Evolutionary conservation across 78 protist genomes (phyloP).

Genomic region (Dictyostelium firmibasis): DNA sequence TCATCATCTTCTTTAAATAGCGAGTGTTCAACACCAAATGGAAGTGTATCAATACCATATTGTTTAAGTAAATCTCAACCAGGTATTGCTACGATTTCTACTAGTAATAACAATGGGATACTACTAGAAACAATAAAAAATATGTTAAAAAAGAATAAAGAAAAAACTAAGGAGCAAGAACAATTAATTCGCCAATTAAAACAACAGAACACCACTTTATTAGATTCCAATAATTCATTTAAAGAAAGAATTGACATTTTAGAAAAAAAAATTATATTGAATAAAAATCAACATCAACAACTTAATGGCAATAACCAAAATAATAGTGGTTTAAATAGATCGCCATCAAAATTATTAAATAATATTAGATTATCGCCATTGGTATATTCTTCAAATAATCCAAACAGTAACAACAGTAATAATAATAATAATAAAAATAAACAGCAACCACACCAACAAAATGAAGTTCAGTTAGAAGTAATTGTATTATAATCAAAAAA

Average conservation of each 20-base stretch:
- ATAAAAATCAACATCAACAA: not conserved
- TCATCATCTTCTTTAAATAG: not conserved
- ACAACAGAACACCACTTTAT: not conserved
- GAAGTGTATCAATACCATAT: not conserved
- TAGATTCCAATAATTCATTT: slow-evolving; percentile 2
- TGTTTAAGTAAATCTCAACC: not conserved
- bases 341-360: not conserved
- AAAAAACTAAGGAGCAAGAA: not conserved
- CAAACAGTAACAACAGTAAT: not conserved
- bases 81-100: not conserved
- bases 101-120: not conserved
- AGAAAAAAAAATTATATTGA: not conserved
- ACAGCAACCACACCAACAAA: not conserved
- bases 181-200: not conserved
- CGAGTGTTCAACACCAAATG: not conserved
- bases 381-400: not conserved
- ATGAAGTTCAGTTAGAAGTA: not conserved
- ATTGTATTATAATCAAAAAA: not conserved
- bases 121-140: not conserved
- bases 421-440: not conserved
- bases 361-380: not conserved
- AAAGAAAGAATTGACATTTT: slow-evolving; percentile 20
- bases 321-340: not conserved
- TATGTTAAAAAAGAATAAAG: slow-evolving; percentile 34
- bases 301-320: not conserved